Evolutionary conservation across 257 asterid species (phyloP), one percentile per base, ranked within the genome.

Genomic region (Dorcoceras hygrometricum): DNA sequence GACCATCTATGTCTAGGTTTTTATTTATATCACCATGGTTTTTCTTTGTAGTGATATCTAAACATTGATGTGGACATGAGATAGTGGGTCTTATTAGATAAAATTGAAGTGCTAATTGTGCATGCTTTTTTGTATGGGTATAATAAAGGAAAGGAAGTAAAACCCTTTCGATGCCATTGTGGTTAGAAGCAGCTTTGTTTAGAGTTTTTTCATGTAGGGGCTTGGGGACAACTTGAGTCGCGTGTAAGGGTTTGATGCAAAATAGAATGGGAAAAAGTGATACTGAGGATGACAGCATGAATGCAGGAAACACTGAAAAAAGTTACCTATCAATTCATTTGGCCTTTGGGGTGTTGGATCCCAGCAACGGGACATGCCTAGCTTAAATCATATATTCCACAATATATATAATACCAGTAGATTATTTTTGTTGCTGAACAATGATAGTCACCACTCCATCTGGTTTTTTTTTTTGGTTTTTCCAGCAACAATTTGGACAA

Each of bases 221-320:
- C 72, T 54, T 32, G 57, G 51, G 66, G 54, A 34, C 54, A 43
- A 57, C 22, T 56, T 32, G 57, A 31, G 29, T 22, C 54, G 20
- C 43, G 51, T 31, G 16, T 8, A 25, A 61, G 6, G 43, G 43
- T 19, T 25, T 59, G 63, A 34, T 22, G 5, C 23, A 59, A 22
- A 59, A 29, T 18, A 22, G 36, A 19, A 29, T 27, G 51, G 23
- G 20, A 32, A 48, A 51, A 48, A 51, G 11, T 3, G 39, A 48
- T 59, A 8, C 18, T 51, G 46, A 46, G 75, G 48, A 53, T 62
- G 39, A 14, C 57, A 68, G 66, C 43, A 9, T 68, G 59, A 73
- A 66, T 50, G 71, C 54, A 8, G 55, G 64, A 34, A 67, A 61
- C 73, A 62, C 73, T 60, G 26, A 39, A 19, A 59, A 57, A 57